Base-by-base conservation (phyloP, 805 yeast genomes). In the Allodekkera sacchari region DNA sequence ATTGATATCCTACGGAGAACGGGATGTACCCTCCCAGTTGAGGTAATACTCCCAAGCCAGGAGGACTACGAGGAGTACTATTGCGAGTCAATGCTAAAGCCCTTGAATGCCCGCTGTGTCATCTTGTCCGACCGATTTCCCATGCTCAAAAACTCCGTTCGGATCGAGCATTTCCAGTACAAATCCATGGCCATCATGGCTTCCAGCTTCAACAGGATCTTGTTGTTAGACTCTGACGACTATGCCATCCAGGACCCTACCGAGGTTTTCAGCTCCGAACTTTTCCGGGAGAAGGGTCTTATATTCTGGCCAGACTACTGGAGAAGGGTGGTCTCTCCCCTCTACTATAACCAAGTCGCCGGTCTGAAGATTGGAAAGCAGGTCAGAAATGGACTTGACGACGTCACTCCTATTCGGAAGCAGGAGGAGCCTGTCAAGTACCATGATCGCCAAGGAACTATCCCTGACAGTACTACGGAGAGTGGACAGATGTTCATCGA, bases 261-360 rank as follows among this genome's bases (percentile, higher is more conserved):
- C 42, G 44, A 52, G 8, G 48, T 82, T 7, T 79, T 84, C 47
- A 52, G 55, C 2, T 46, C 62, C 7, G 74, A 74, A 30, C 79
- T 84, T 1, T 83, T 71, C 53, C 40, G 37, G 5, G 48, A 62
- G 6, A 54, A 61, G 27, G 77, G 81, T 29, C 48, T 74, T 43
- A 55, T 77, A 7, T 44, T 73, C 20, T 71, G 77, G 77, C 78
- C 78, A 3, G 78, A 71, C 45, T 71, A 68, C 43, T 71, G 78
- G 78, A 63, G 64, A 41, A 55, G 78, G 25, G 67, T 72, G 6
- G 70, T 77, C 0, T 66, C 70, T 18, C 77, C 77, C 4, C 45
- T 47, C 22, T 71, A 59, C 43, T 71, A 68, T 42, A 43, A 56
- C 16, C n/a, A n/a, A n/a, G 57, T 71, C 18, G 67, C 74, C 0